These are phyloP conservation scores for Diospyros lotus DNA, from an alignment of 148 eudicot species.

Conservation along the genomic window DNA sequence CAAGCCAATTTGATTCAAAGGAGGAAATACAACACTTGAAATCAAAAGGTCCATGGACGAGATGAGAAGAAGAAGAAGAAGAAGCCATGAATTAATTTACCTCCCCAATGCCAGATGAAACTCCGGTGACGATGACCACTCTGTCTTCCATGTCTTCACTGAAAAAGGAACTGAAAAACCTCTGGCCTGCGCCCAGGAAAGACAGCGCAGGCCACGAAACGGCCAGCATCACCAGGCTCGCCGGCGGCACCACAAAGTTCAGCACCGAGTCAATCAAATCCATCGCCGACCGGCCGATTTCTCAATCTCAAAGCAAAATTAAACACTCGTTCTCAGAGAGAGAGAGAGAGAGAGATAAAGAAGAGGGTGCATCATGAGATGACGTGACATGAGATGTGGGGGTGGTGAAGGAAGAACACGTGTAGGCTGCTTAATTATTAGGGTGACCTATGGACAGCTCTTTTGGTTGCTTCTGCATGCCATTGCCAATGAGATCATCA, in stretches of 20 bases:
- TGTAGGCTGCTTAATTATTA: no score
- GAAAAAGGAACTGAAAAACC: conserved; percentile 47
- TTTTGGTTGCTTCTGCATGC: no score
- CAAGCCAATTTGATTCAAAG: no score
- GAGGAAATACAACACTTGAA: no score
- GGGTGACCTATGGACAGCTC: no score
- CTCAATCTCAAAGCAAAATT: neutral
- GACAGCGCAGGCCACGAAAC: conserved; percentile 83
- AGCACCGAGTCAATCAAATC: conserved; percentile 53
- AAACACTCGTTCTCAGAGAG: neutral
- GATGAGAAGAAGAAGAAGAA: neutral
- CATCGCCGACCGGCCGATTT: conserved; percentile 17
- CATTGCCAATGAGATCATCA: no score
- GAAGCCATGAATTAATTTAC: conserved; percentile 16
- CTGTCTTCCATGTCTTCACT: conserved; percentile 54
- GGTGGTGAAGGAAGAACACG: no score
- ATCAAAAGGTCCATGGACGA: no score
- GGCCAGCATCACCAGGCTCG: conserved; percentile 73
- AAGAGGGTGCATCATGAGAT: neutral
- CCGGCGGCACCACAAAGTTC: conserved; percentile 81
- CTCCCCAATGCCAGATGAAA: conserved; percentile 91
- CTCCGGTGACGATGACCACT: conserved; percentile 85
- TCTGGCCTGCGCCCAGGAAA: conserved; percentile 64
- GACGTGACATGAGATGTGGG: no score
- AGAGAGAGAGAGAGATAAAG: neutral